A percentile compares a stretch with the other conserved stretches of the same genome.
Evolutionary conservation across 2,329 filamentous ascomycete genomes (phyloP).

Genomic region (Botryotinia globosa): DNA sequence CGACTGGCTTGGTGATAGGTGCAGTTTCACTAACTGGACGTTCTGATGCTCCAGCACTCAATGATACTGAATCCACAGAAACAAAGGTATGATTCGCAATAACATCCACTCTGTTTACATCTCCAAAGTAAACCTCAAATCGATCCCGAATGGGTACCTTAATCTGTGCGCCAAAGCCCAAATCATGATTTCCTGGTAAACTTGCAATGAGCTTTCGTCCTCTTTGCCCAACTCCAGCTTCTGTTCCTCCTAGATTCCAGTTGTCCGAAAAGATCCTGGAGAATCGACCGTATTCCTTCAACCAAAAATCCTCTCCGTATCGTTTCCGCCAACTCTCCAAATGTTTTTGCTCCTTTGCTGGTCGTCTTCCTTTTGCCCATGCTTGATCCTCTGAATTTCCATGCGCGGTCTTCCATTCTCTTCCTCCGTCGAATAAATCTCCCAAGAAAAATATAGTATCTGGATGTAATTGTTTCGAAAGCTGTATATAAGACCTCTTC

Average conservation of each 20-base stretch:
- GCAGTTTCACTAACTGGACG: constrained; percentile 43
- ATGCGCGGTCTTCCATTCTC: constrained; percentile 81
- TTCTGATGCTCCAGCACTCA: constrained; percentile 66
- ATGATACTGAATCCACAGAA: constrained; percentile 81
- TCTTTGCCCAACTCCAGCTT: constrained; percentile 56
- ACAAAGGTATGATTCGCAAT: constrained; percentile 95
- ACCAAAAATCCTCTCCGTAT: constrained; percentile 82
- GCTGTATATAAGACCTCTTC: constrained; percentile 72
- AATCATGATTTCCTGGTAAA: constrained; percentile 90
- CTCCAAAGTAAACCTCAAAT: constrained; percentile 86
- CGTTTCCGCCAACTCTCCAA: constrained; percentile 67
- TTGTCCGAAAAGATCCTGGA: constrained; percentile 76
- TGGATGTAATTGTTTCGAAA: constrained; percentile 74
- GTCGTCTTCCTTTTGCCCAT: constrained; percentile 53
- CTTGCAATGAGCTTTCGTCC: constrained; percentile 79
- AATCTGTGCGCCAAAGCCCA: constrained; percentile 85
- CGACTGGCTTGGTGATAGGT: constrained; percentile 72
- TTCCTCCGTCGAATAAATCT: constrained; percentile 91
- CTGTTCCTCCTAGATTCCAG: constrained; percentile 58
- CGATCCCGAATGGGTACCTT: constrained; percentile 76
- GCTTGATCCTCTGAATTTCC: constrained; percentile 58
- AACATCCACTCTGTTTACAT: constrained; percentile 86
- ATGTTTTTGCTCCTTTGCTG: constrained; percentile 51
- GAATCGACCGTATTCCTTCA: constrained; percentile 82
- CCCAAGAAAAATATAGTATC: constrained; percentile 89